These are phyloP conservation scores for Agastache rugosa DNA, from an alignment of 257 asterid species.

Conservation along the genomic window DNA sequence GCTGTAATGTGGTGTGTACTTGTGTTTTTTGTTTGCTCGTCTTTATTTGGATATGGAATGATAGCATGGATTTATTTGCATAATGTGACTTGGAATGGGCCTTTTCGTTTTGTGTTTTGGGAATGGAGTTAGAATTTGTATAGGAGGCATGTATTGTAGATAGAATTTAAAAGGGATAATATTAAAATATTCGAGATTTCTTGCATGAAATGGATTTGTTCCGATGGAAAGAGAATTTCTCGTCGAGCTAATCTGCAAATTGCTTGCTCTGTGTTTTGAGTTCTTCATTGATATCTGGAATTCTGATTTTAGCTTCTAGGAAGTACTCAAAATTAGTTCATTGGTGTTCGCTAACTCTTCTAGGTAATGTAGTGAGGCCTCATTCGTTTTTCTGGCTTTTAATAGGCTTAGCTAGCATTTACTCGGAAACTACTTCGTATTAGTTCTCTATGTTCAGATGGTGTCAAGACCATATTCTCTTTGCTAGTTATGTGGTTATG, in stretches of 20 bases:
- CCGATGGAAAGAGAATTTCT: neutral
- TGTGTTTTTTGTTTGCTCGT: neutral
- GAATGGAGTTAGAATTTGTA: neutral
- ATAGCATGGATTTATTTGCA: neutral
- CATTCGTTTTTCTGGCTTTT: neutral
- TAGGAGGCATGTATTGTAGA: neutral
- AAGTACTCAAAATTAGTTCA: neutral
- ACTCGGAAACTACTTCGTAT: neutral
- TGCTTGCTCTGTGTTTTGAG: slow-evolving; percentile 7
- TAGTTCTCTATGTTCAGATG: neutral
- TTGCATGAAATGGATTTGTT: slow-evolving; percentile 1
- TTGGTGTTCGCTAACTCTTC: slow-evolving; percentile 4
- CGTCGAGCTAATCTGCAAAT: slow-evolving; percentile 7
- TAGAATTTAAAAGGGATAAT: neutral
- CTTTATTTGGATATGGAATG: neutral
- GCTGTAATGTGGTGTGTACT: neutral
- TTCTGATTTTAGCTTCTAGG: slow-evolving; percentile 7
- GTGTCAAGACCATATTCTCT: neutral
- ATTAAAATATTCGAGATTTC: neutral
- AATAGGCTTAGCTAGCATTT: neutral
- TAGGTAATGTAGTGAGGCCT: slow-evolving; percentile 7
- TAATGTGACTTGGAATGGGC: no score
- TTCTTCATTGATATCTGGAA: neutral
- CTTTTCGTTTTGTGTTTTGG: no score
- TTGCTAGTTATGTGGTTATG: no score